Conservation (phyloP, 2,329 filamentous ascomycete genomes). For the Pseudogymnoascus sp. region DNA sequence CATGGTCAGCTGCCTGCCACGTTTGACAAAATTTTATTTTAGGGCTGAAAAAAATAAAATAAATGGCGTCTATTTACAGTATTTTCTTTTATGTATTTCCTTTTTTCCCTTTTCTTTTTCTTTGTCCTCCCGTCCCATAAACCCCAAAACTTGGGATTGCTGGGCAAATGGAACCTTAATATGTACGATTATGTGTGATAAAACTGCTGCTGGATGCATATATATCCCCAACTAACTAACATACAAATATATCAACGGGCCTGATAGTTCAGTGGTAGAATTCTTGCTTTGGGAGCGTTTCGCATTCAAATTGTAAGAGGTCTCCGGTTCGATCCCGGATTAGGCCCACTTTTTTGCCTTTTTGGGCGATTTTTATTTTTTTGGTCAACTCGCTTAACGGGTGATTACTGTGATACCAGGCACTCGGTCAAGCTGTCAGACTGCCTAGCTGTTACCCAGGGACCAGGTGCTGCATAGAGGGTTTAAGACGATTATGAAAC, state of each 20-base stretch:
- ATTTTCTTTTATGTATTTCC: neutral
- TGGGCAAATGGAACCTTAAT: no score
- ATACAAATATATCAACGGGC: neutral
- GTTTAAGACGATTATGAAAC: neutral
- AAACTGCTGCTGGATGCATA: no score
- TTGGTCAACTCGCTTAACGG: neutral
- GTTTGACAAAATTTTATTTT: no score
- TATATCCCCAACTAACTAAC: neutral
- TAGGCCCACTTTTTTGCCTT: neutral
- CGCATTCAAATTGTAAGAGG: conserved; percentile 2
- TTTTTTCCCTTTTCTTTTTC: neutral
- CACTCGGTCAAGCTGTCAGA: neutral
- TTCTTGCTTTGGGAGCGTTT: conserved; percentile 3
- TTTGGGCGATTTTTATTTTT: neutral
- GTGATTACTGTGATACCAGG: neutral
- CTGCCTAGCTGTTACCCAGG: no score
- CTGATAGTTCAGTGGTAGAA: conserved; percentile 8
- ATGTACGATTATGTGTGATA: no score
- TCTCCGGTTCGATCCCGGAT: conserved; percentile 7
- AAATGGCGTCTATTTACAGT: neutral
- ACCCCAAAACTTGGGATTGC: neutral
- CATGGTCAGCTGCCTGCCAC: neutral
- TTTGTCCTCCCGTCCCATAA: neutral
- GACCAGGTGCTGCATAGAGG: no score
- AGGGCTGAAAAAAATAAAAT: neutral